Evolutionary conservation across 2,329 filamentous ascomycete genomes (phyloP).

Genomic region (Trichoderma lentiforme): DNA sequence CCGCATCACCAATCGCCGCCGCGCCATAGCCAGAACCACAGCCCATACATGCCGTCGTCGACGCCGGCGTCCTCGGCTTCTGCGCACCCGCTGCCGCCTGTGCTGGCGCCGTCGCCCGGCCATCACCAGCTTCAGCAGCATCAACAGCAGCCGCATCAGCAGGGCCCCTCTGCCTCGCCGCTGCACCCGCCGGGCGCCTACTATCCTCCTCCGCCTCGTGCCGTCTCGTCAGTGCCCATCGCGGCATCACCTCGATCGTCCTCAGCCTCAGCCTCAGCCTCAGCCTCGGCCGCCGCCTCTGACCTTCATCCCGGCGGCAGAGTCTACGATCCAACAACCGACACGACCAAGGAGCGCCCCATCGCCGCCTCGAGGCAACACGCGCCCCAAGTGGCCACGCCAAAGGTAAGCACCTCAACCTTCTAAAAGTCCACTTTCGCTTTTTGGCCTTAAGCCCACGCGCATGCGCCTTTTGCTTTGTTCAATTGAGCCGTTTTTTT

Average conservation of each 20-base stretch:
- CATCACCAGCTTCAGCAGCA: conserved; percentile 25
- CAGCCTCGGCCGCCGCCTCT: neutral
- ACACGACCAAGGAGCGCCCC: conserved; percentile 46
- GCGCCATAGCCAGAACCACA: conserved; percentile 31
- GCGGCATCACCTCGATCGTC: conserved; percentile 23
- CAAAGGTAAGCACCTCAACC: conserved; percentile 43
- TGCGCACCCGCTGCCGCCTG: conserved; percentile 29
- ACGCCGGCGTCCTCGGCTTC: conserved; percentile 28
- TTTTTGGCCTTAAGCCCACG: conserved; percentile 15
- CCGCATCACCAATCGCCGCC: conserved; percentile 31
- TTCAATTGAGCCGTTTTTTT: neutral
- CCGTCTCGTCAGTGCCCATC: conserved; percentile 22
- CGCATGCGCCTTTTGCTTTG: conserved; percentile 10
- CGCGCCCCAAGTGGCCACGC: conserved; percentile 41
- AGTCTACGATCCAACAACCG: conserved; percentile 54
- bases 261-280: neutral
- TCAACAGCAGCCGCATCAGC: neutral
- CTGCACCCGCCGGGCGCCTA: conserved; percentile 44
- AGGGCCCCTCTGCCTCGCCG: conserved; percentile 38
- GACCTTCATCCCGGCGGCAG: conserved; percentile 37
- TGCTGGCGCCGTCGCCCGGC: conserved; percentile 24
- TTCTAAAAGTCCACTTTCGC: conserved; percentile 23
- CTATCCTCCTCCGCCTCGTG: conserved; percentile 32
- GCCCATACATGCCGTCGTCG: conserved; percentile 38
- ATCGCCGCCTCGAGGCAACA: conserved; percentile 49